Base-by-base conservation (phyloP, 2,329 filamentous ascomycete species). In the Botrytis pseudocinerea region DNA sequence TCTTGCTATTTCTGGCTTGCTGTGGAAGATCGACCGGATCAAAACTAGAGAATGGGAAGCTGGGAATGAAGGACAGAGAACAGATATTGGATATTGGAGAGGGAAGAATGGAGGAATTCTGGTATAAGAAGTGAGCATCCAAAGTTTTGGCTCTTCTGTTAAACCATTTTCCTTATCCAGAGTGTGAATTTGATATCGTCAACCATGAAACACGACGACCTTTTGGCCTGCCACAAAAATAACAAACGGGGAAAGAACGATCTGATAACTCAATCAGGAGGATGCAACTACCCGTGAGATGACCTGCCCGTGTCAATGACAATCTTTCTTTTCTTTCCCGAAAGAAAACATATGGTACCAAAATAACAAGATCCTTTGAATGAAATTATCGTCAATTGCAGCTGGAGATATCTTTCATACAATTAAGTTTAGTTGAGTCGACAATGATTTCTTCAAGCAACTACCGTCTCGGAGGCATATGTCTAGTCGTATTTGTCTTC, bases 401-500 rank as follows among this genome's bases (percentile, higher is more conserved):
- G 25, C 32, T 70, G 38, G 40, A 46, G 22, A 46, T 18, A n/a
- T 62, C 28, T 48, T 69, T 32, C 51, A 32, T 14, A 22, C 14
- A 60, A 12, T 60, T 18, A 14, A 59, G 48, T 32, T 9, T 12
- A 35, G 12, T 60, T 28, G 14, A 59, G 48, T 9, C 20, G 40
- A 40, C n/a, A n/a, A 72, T 68, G 62, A 42, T 72, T 18, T 35
- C 70, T 60, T 72, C 63, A 10, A 68, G 70, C 54, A 48, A 44
- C 32, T 72, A 48, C 25, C 70, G 70, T 40, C 28, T 72, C 16
- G 70, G 40, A 42, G 62, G 51, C 57, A 46, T 72, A 28, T 42
- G 51, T 51, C 51, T 72, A 5, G 48, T 48, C 18, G n/a, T 61
- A 25, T 66, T 54, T 35, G 42, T 72, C 25, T 59, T 74, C 63